phyloP scores from a whole-genome alignment of 2,329 filamentous ascomycete species.

The Eutypella sp. region DNA sequence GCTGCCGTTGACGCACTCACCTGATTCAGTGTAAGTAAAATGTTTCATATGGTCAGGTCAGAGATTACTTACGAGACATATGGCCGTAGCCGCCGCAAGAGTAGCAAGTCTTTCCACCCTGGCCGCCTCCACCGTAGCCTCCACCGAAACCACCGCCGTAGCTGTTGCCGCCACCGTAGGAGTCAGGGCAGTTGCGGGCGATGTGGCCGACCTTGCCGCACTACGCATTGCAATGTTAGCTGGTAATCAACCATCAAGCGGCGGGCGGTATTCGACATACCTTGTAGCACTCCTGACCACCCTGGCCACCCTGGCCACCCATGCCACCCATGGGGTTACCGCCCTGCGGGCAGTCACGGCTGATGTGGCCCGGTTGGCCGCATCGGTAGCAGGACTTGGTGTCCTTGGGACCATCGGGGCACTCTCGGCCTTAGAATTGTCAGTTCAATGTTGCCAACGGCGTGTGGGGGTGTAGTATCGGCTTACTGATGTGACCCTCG shows the following conservation, averaged over 20 bases:
- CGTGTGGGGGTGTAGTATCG: constrained; percentile 16
- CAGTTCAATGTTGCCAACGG: constrained; percentile 11
- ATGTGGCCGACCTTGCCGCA: constrained; percentile 96
- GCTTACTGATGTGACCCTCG: constrained; percentile 73
- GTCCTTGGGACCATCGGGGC: constrained; percentile 83
- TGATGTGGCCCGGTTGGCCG: constrained; percentile 83
- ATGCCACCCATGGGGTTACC: constrained; percentile 41
- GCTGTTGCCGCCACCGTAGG: constrained; percentile 45
- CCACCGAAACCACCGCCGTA: constrained; percentile 37
- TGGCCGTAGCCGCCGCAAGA: constrained; percentile 96
- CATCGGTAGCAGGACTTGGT: constrained; percentile 74
- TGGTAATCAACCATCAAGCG: no score
- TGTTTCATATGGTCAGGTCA: not conserved
- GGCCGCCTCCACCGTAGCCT: constrained; percentile 45
- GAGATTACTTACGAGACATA: constrained; percentile 67
- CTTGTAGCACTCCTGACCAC: constrained; percentile 84
- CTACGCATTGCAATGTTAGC: constrained; percentile 32
- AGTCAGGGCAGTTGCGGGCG: constrained; percentile 80
- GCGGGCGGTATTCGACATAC: constrained; percentile 25
- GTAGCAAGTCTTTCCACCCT: constrained; percentile 81
- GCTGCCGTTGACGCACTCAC: constrained; percentile 95
- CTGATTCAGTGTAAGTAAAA: constrained; percentile 28
- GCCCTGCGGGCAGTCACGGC: constrained; percentile 71
- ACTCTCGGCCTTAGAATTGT: constrained; percentile 69
- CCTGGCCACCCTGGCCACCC: constrained; percentile 40